phyloP scores from a whole-genome alignment of 75 land plant species.

The Pseudotsuga menziesii region DNA sequence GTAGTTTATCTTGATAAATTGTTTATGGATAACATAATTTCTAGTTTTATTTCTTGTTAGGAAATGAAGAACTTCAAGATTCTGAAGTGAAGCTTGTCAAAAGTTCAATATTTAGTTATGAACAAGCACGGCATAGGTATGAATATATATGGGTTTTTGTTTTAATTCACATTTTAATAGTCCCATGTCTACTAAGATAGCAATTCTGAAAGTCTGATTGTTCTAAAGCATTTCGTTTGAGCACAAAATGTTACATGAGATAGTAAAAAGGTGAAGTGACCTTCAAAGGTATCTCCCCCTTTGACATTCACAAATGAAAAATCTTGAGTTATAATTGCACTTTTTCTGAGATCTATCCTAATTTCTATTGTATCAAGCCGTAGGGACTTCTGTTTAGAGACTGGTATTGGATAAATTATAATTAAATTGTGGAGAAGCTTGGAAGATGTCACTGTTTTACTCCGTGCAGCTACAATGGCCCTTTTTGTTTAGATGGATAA shows the following conservation, averaged over 20 bases:
- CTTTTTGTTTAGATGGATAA: too few relatives aligned
- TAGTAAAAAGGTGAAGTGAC: background rate
- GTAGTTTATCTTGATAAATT: background rate
- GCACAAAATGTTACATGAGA: background rate
- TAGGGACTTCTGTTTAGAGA: background rate
- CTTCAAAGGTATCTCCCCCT: background rate
- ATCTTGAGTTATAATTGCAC: background rate
- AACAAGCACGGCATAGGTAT: conserved; percentile 99
- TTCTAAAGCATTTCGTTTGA: background rate
- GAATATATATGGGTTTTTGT: background rate
- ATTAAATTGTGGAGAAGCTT: too few relatives aligned
- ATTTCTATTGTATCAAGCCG: background rate
- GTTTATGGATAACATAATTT: background rate
- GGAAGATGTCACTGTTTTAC: too few relatives aligned
- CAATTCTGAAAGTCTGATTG: background rate
- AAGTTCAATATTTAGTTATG: conserved; percentile 95
- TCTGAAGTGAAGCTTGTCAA: conserved; percentile 72
- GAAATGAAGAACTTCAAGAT: conserved; percentile 45
- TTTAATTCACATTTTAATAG: background rate
- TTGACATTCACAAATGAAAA: background rate
- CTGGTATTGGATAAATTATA: too few relatives aligned
- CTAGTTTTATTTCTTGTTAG: background rate
- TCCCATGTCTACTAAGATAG: background rate
- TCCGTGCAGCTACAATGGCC: too few relatives aligned
- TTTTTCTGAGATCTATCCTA: background rate